Evolutionary conservation across 176 grass and related monocot species (phyloP), one percentile per base, ranked within the genome.

Genomic region (Leersia perrieri): DNA sequence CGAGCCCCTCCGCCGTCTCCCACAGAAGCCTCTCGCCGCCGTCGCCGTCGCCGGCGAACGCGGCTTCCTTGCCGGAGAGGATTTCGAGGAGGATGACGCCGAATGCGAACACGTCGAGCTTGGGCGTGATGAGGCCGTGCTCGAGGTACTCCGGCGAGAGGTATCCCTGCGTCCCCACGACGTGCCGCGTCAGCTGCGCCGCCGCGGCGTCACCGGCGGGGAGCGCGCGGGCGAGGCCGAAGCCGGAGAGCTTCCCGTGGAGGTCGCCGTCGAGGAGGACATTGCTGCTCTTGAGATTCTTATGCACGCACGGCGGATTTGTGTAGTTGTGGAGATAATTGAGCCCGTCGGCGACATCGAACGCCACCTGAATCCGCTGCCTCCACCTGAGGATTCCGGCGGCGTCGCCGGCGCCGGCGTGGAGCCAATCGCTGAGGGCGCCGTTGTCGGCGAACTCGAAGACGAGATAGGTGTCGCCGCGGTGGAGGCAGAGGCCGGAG

Each of bases 311-410:
- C 27, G 91, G 84, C 67, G 91, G 91, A 71, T 57, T 93, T 0
- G 82, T 87, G 84, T 91, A 97, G 84, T 97, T 63, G 88, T 97
- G 94, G 35, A 97, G 91, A 70, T 97, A 97, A 63, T 89, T 88
- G 65, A 97, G 89, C 40, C 91, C 94, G 27, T 97, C 86, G 4
- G 91, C 81, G 8, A 89, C 81, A 70, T 93, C 94, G 80, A 87
- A 75, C 30, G 91, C 88, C 79, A 83, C 83, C 87, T 87, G 86
- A 31, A 93, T 87, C 3, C 94, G 81, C 49, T 97, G 86, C 81
- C 79, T 83, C 94, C 94, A 97, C 28, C 66, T 55, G 32, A 58
- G 53, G 9, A 25, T n/a, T 20, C 53, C n/a, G 53, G 86, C 0
- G 30, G 25, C 31, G 42, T 3, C 23, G 33, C 8, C 29, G 68